Evolutionary conservation across 345 rosid species (phyloP).

Genomic region (Acer campestre): DNA sequence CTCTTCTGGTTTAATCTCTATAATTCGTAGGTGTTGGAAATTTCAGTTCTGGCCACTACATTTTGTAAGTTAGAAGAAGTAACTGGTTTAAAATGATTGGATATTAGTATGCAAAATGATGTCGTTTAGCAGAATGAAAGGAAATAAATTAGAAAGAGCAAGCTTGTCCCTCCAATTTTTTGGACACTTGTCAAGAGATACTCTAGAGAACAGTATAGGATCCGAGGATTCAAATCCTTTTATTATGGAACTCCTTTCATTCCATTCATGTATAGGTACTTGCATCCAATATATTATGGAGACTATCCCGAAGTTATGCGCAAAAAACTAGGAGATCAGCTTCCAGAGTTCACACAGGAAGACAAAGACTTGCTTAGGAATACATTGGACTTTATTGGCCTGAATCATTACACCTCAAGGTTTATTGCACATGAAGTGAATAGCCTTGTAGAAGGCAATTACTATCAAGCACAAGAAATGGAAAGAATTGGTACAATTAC

Average conservation of each 20-base stretch:
- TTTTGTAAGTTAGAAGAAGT: too few relatives aligned
- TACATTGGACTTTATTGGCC: constrained; percentile 78
- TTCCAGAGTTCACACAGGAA: constrained; percentile 73
- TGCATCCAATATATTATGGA: constrained; percentile 77
- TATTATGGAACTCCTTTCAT: not conserved
- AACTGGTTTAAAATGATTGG: too few relatives aligned
- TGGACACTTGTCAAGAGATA: too few relatives aligned
- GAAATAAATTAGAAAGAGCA: too few relatives aligned
- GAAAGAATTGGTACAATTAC: constrained; percentile 57
- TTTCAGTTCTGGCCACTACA: too few relatives aligned
- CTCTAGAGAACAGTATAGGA: too few relatives aligned
- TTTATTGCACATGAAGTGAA: constrained; percentile 58
- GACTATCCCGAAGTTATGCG: constrained; percentile 84
- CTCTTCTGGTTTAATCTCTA: too few relatives aligned
- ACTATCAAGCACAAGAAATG: constrained; percentile 63
- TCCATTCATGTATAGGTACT: constrained; percentile 49
- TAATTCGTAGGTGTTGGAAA: too few relatives aligned
- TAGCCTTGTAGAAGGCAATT: constrained; percentile 44
- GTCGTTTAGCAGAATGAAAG: too few relatives aligned
- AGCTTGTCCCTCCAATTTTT: too few relatives aligned
- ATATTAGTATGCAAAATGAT: too few relatives aligned
- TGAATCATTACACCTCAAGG: constrained; percentile 89
- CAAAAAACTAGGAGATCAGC: constrained; percentile 58
- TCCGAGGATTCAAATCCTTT: not conserved
- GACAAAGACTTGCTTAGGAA: constrained; percentile 60